These are phyloP conservation scores for Phytopythium litorale DNA, from an alignment of 352 stramenopile species.

Conservation along the genomic window DNA sequence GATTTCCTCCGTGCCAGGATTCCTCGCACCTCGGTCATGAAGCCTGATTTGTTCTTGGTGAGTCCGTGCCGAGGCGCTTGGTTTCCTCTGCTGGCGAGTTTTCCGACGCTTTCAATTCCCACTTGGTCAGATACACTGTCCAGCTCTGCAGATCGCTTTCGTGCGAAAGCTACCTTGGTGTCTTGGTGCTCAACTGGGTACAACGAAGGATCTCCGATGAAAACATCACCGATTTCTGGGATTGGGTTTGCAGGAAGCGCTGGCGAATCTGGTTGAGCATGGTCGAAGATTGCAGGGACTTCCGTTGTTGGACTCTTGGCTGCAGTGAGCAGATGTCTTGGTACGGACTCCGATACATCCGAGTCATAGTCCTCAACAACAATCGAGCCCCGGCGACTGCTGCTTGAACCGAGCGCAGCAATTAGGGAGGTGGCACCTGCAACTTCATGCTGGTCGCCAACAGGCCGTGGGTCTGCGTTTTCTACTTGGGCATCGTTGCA, in stretches of 20 bases:
- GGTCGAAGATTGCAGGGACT: not conserved
- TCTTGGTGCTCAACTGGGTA: not conserved
- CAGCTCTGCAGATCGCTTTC: not conserved
- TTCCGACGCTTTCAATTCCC: not conserved
- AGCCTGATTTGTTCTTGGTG: conserved; percentile 6
- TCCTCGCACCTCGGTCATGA: conserved; percentile 14
- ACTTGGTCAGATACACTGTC: not conserved
- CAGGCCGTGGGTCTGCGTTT: not conserved
- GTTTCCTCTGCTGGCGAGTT: not conserved
- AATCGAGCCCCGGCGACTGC: not conserved
- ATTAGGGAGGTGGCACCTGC: not conserved
- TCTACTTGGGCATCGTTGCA: not conserved
- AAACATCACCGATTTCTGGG: not conserved
- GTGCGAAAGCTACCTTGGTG: not conserved
- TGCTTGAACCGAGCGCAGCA: not conserved
- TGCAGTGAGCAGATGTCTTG: not conserved
- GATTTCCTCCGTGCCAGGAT: conserved; percentile 12
- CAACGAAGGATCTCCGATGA: not conserved
- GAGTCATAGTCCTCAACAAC: conserved; percentile 6
- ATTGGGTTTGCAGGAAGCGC: not conserved
- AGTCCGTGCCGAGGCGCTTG: not conserved
- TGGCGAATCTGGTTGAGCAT: not conserved
- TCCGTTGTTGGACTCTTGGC: too few species aligned
- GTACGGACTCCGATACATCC: not conserved
- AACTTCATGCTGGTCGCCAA: not conserved